Conservation (phyloP, 345 rosid genomes). For the Eutrema yunnanense region DNA sequence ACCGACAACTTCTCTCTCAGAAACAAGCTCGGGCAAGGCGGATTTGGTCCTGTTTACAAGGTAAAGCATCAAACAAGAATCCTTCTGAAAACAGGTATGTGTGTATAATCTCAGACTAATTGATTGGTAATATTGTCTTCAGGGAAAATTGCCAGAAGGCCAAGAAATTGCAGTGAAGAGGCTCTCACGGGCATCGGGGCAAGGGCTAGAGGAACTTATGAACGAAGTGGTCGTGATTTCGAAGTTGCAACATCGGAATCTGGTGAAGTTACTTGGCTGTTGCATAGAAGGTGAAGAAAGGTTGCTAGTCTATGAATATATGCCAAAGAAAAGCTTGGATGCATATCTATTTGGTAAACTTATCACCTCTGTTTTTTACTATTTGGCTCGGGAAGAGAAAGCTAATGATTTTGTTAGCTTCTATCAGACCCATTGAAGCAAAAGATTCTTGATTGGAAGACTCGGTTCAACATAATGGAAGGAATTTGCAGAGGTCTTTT, state of each 20-base stretch:
- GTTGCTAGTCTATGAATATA: slow-evolving; percentile 51
- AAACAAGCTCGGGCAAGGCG: slow-evolving; percentile 49
- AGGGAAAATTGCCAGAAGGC: slow-evolving; percentile 48
- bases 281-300: slow-evolving; percentile 54
- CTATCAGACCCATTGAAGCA: slow-evolving; percentile 24
- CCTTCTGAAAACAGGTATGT: neutral
- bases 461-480: slow-evolving; percentile 33
- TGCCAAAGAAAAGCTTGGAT: slow-evolving; percentile 42
- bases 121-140: neutral
- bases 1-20: slow-evolving; percentile 29
- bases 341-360: slow-evolving; percentile 35
- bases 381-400: neutral
- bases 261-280: slow-evolving; percentile 56
- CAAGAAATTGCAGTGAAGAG: slow-evolving; percentile 56
- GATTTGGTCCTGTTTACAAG: slow-evolving; percentile 46
- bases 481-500: slow-evolving; percentile 48
- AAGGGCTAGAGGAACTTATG: slow-evolving; percentile 51
- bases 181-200: slow-evolving; percentile 49
- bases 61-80: slow-evolving; percentile 23
- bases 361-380: neutral
- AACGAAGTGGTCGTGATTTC: slow-evolving; percentile 57
- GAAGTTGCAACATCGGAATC: slow-evolving; percentile 58
- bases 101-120: neutral
- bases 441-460: slow-evolving; percentile 36
- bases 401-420: neutral